These are phyloP conservation scores for Exophiala spinifera DNA, from an alignment of 2,329 filamentous ascomycete species.

Conservation along the genomic window DNA sequence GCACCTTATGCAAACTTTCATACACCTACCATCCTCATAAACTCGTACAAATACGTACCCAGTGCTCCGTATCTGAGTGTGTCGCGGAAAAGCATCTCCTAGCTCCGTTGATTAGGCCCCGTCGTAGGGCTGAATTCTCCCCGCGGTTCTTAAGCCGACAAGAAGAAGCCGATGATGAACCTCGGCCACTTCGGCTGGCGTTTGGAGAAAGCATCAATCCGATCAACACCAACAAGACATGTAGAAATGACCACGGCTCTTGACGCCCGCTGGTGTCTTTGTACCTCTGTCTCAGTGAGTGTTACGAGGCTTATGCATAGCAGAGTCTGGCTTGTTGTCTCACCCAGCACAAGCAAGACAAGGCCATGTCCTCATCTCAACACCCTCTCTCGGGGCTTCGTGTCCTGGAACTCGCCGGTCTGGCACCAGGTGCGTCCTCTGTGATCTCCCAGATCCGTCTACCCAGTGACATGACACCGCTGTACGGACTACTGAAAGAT, in stretches of 20 bases:
- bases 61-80: no score
- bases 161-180: no score
- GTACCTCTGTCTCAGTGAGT: not conserved
- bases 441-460: no score
- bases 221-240: not conserved
- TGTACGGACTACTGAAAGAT: no score
- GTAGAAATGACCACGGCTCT: not conserved
- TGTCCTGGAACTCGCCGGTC: conserved; percentile 65
- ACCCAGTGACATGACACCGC: no score
- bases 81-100: no score
- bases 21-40: no score
- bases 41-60: no score
- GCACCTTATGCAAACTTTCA: no score
- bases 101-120: no score
- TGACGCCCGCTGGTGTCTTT: not conserved
- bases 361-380: conserved; percentile 22
- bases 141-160: not conserved
- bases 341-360: not conserved
- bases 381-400: conserved; percentile 55
- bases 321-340: not conserved
- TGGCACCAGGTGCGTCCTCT: conserved; percentile 56
- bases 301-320: no score
- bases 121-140: no score
- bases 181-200: not conserved
- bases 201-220: not conserved